Evolutionary conservation across 164 flowering plant genomes (phyloP).

Genomic region (Macadamia tetraphylla): DNA sequence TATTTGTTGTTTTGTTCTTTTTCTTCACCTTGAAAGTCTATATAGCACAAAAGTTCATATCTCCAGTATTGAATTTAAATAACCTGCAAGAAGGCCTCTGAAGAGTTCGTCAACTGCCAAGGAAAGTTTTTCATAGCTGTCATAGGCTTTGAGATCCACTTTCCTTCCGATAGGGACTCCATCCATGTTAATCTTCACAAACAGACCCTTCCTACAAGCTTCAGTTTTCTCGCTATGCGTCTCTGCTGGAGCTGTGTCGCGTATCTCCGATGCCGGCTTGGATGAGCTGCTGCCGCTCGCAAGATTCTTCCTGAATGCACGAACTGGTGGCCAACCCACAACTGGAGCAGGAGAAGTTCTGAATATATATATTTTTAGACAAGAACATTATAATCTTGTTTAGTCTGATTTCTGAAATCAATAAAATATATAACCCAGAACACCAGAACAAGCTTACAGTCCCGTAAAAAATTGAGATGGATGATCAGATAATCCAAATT

Average conservation of each 20-base stretch:
- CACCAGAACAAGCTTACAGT: no score
- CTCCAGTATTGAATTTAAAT: neutral
- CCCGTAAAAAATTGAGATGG: no score
- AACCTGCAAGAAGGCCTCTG: slow-evolving; percentile 91
- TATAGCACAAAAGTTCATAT: neutral
- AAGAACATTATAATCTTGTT: neutral
- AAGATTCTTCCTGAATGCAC: slow-evolving; percentile 84
- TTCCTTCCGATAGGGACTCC: slow-evolving; percentile 96
- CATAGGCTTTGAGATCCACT: slow-evolving; percentile 74
- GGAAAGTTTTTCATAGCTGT: slow-evolving; percentile 74
- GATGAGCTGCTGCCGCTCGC: slow-evolving; percentile 47
- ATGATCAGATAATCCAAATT: no score
- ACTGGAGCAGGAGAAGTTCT: slow-evolving; percentile 79
- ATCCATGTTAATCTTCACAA: slow-evolving; percentile 97
- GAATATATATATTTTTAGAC: neutral
- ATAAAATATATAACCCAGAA: no score
- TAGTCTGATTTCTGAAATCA: no score
- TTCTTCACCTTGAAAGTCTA: neutral
- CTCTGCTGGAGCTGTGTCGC: slow-evolving; percentile 26
- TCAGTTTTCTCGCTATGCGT: slow-evolving; percentile 26
- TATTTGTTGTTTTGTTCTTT: neutral
- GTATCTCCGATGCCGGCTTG: slow-evolving; percentile 42
- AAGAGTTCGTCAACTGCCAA: slow-evolving; percentile 84
- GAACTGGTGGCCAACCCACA: slow-evolving; percentile 98
- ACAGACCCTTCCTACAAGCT: slow-evolving; percentile 37